Base-by-base conservation (phyloP, 306 rosid genomes). In the Dalbergia cultrata region DNA sequence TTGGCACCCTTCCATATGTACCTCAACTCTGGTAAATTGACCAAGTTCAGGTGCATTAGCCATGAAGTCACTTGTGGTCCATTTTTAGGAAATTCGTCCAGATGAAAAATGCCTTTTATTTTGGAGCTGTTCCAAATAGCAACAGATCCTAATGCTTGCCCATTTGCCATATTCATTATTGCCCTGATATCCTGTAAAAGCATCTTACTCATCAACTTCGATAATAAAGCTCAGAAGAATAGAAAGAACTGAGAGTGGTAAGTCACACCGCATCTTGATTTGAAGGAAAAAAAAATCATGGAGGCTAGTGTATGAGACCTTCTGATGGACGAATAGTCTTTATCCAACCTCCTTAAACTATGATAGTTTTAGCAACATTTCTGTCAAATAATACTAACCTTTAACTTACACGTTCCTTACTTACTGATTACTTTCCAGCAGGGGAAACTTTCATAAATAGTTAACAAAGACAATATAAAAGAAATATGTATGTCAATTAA, bases 1-100 rank as follows among this genome's bases (percentile, higher is more conserved):
- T 66, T 44, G 14, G 33, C 21, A 56, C 70, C 85, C 65, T 11
- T 31, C 73, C 80, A 74, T 31, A 81, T 58, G 41, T 58, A 18
- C 61, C 53, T 72, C 56, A 80, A 56, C 61, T 43, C 19, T 39
- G 39, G 14, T 13, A 64, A 18, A 54, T 53, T 13, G 13, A 1
- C 1, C 68, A 52, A 39, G 3, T 3, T 1, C 59, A 72, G 11
- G 31, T 13, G 18, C 56, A 26, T 10, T 57, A 80, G n/a, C 17
- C 43, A 37, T 3, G 75, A 68, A 1, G n/a, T 56, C 53, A 35
- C 45, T 21, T 19, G 37, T 45, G 19, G 14, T 67, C 21, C 64
- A 16, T 22, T 26, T 64, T 16, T 34, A 16, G 50, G 19, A 33
- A 60, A 18, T 26, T 60, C 76, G 7, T 60, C 21, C 34, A 68